Evolutionary conservation across 139 green algal genomes (phyloP).

Genomic region (Volvox reticuliferus): DNA sequence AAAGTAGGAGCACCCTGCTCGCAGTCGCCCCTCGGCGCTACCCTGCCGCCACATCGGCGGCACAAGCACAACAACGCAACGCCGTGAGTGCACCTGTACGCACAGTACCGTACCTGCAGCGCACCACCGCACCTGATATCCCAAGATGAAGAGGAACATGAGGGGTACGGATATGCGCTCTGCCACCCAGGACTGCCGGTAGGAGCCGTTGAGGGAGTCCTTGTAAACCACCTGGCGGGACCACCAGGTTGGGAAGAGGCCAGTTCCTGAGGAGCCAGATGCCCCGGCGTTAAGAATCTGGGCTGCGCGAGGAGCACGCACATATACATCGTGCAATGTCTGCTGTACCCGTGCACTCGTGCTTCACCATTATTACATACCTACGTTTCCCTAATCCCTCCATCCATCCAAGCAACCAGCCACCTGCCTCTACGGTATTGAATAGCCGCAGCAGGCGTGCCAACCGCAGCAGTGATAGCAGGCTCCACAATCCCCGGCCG

Average conservation of each 20-base stretch:
- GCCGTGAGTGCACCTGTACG: too few relatives aligned
- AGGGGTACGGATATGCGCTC: conserved; percentile 2
- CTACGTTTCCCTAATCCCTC: background rate
- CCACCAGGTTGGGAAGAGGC: too few relatives aligned
- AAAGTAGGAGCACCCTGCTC: too few relatives aligned
- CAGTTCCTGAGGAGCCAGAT: too few relatives aligned
- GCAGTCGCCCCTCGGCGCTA: too few relatives aligned
- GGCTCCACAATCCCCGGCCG: conserved; percentile 18
- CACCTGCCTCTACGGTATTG: conserved; percentile 41
- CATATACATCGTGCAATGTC: too few relatives aligned
- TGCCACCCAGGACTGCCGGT: background rate
- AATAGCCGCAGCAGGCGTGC: conserved; percentile 39
- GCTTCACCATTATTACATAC: background rate
- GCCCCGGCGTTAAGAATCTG: background rate
- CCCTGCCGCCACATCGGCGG: too few relatives aligned
- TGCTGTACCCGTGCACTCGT: too few relatives aligned
- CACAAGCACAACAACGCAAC: too few relatives aligned
- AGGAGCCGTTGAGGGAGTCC: conserved; percentile 33
- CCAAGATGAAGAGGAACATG: conserved; percentile 49
- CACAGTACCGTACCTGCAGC: too few relatives aligned
- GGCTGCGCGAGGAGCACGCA: background rate
- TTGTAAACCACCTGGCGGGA: conserved; percentile 30
- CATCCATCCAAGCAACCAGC: background rate
- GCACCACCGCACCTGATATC: background rate
- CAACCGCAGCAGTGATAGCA: conserved; percentile 36